phyloP scores from a whole-genome alignment of 1,139 yeast genomes.

The Suhomyces wounanorum region DNA sequence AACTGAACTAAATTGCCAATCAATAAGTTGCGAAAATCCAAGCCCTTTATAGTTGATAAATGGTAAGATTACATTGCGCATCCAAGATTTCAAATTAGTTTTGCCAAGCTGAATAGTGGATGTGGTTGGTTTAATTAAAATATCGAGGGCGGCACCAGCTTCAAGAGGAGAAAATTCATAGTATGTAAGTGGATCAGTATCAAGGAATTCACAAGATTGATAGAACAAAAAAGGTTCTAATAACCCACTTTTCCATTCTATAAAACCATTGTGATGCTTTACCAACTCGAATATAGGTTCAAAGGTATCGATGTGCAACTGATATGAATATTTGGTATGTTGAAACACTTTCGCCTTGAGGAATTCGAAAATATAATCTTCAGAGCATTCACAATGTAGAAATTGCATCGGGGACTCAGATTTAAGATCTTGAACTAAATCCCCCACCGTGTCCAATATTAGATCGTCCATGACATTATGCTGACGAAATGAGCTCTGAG shows the following conservation, averaged over 20 bases:
- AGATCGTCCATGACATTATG: background rate
- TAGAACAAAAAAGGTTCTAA: conserved; percentile 35
- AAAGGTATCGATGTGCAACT: conserved; percentile 16
- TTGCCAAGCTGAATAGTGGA: conserved; percentile 14
- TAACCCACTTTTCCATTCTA: conserved; percentile 32
- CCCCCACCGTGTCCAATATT: conserved; percentile 3
- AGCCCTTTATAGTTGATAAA: conserved; percentile 21
- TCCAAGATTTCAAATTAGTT: conserved; percentile 27
- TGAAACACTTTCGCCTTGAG: conserved; percentile 27
- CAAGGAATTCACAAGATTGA: conserved; percentile 18
- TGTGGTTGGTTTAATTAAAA: conserved; percentile 28
- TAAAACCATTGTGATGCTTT: conserved; percentile 22
- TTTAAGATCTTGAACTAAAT: background rate
- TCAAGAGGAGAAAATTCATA: conserved; percentile 1
- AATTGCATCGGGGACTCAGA: background rate
- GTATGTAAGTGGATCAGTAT: background rate
- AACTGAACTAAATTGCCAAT: conserved; percentile 27
- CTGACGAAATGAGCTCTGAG: background rate
- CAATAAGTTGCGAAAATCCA: conserved; percentile 28
- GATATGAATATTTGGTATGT: conserved; percentile 23
- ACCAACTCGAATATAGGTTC: conserved; percentile 21
- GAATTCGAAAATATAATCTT: conserved; percentile 22
- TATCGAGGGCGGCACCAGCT: conserved; percentile 21
- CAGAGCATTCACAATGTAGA: background rate
- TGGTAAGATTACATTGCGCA: conserved; percentile 35